Percentiles rank a stretch among this genome's conserved stretches.
phyloP scores from a whole-genome alignment of 2,329 filamentous ascomycete genomes.

The Exutisphaerella laricina region DNA sequence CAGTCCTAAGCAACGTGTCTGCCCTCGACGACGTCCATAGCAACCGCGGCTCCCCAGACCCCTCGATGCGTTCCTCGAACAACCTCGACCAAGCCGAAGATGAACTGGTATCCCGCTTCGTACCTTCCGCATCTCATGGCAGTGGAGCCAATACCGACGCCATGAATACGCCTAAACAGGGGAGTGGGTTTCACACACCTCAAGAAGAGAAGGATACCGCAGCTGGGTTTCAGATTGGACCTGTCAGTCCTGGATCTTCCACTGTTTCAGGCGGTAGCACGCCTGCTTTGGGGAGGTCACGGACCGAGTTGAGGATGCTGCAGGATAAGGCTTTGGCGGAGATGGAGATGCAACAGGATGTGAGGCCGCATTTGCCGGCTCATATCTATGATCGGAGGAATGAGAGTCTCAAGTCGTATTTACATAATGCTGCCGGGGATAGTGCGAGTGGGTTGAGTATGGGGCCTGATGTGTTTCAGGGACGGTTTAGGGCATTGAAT shows the following conservation, averaged over 20 bases:
- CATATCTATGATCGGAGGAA: slow-evolving; percentile 33
- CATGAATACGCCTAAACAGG: slow-evolving; percentile 27
- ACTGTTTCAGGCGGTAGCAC: slow-evolving; percentile 29
- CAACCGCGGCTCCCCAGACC: slow-evolving; percentile 25
- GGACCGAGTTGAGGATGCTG: slow-evolving; percentile 30
- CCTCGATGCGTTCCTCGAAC: slow-evolving; percentile 25
- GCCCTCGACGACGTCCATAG: slow-evolving; percentile 29
- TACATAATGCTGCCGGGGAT: slow-evolving; percentile 15
- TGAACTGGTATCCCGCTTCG: slow-evolving; percentile 32
- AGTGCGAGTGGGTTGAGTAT: slow-evolving; percentile 16
- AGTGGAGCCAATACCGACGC: slow-evolving; percentile 29
- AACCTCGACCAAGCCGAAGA: slow-evolving; percentile 23
- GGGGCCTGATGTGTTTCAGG: slow-evolving; percentile 32
- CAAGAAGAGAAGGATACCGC: slow-evolving; percentile 19
- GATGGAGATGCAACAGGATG: slow-evolving; percentile 25
- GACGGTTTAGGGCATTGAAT: slow-evolving; percentile 32
- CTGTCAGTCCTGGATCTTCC: slow-evolving; percentile 23
- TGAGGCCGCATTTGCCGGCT: slow-evolving; percentile 27
- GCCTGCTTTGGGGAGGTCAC: slow-evolving; percentile 28
- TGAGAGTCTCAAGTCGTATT: slow-evolving; percentile 31
- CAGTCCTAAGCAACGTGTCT: slow-evolving; percentile 30
- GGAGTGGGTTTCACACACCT: slow-evolving; percentile 25
- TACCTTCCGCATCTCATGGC: slow-evolving; percentile 28
- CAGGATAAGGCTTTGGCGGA: slow-evolving; percentile 33
- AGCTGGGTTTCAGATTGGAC: slow-evolving; percentile 18